A percentile compares a stretch with the other conserved stretches of the same genome.
These are phyloP conservation scores for Cytospora chrysosperma DNA, from an alignment of 2,329 filamentous ascomycete species.

Conservation along the genomic window DNA sequence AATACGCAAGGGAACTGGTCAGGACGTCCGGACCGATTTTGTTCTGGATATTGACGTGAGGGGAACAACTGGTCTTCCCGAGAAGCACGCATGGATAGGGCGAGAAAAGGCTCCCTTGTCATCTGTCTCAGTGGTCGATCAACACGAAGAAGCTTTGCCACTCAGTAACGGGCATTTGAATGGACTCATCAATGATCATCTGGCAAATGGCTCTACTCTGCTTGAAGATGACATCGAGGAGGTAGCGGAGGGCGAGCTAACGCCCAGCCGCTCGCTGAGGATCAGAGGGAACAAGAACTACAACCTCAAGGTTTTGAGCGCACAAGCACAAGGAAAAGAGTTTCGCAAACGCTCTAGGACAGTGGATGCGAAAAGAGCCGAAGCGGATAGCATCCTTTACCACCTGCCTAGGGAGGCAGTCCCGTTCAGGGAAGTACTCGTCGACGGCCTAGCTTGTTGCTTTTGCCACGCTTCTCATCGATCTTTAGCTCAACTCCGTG, in stretches of 20 bases:
- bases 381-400: slow-evolving; percentile 48
- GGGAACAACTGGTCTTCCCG: slow-evolving; percentile 43
- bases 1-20: slow-evolving; percentile 37
- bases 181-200: slow-evolving; percentile 27
- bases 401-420: slow-evolving; percentile 45
- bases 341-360: slow-evolving; percentile 38
- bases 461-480: slow-evolving; percentile 49
- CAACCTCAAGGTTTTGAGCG: slow-evolving; percentile 59
- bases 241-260: slow-evolving; percentile 46
- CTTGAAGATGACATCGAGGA: slow-evolving; percentile 43
- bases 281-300: slow-evolving; percentile 52
- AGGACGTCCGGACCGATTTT: slow-evolving; percentile 41
- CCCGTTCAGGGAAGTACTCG: slow-evolving; percentile 37
- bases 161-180: slow-evolving; percentile 36
- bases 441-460: slow-evolving; percentile 47
- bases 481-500: slow-evolving; percentile 47
- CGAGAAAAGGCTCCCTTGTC: slow-evolving; percentile 44
- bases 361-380: slow-evolving; percentile 27
- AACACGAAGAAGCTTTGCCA: slow-evolving; percentile 34
- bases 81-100: slow-evolving; percentile 31
- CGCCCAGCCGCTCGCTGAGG: slow-evolving; percentile 52
- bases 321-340: slow-evolving; percentile 55
- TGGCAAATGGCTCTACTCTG: slow-evolving; percentile 27
- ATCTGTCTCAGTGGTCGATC: slow-evolving; percentile 44
- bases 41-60: slow-evolving; percentile 49